Base-by-base conservation (phyloP, 306 rosid genomes). In the Sesbania bispinosa region DNA sequence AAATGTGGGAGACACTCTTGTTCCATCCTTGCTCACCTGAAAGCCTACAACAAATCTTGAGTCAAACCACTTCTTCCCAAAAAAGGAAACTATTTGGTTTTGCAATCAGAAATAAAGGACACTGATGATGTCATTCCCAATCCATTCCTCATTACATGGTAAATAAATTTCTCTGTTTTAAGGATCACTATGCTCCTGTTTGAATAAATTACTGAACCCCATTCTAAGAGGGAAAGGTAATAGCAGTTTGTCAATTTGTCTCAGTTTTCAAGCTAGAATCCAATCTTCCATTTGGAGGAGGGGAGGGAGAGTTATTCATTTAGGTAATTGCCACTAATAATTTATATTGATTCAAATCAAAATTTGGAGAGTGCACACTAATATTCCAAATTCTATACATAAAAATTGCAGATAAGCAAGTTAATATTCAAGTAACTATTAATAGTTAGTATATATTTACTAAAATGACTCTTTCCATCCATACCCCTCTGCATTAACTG, bases 1-100 rank as follows among this genome's bases (percentile, higher is more conserved):
- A 13, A 80, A 69, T 57, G 90, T 89, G 98, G 96, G 87, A 70
- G 83, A 85, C 96, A 86, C 62, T 62, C 83, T 73, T 81, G 74
- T 82, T 79, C 80, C 85, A 85, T 79, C 80, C 84, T 60, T 83
- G 90, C 80, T 58, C 70, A 60, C 81, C 77, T 78, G 29, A 81
- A 74, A 58, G 75, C 89, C 83, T 79, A 86, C 85, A 86, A 58
- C 68, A 46, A 63, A 61, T 80, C 79, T 64, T 52, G 8, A 69
- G 79, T 83, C 83, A 77, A 87, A 83, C 74, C 81, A 72, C 80
- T 79, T 62, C 33, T 59, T 45, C 33, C 41, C 32, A 8, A 9
- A 65, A 68, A 26, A 20, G 50, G 45, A 69, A 82, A 58, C 55
- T 75, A 39, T 41, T 77, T 76, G 57, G 63, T 68, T 57, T 76